phyloP scores from a whole-genome alignment of 192 early-diverging fungal species.

The Backusella liffmaniae region DNA sequence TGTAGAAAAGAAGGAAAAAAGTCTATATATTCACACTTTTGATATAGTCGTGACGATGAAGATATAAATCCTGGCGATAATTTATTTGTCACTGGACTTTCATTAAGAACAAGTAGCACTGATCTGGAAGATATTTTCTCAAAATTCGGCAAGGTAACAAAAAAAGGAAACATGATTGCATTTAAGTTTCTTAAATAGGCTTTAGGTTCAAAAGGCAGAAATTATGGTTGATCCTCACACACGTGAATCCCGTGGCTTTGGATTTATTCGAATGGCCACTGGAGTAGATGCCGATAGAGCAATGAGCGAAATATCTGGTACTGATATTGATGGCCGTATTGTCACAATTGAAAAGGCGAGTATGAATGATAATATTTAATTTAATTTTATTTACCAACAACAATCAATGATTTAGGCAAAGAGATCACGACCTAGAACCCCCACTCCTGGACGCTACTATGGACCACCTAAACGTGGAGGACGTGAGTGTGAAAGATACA shows the following conservation, averaged over 20 bases:
- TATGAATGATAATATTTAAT: not conserved
- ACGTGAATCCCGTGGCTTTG: constrained; percentile 84
- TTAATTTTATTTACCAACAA: not conserved
- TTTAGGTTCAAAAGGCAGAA: constrained; percentile 62
- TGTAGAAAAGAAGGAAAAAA: not conserved
- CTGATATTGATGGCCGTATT: constrained; percentile 78
- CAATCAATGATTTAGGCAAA: constrained; percentile 48
- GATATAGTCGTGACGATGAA: constrained; percentile 17
- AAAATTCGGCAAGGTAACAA: constrained; percentile 68
- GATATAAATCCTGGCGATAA: constrained; percentile 67
- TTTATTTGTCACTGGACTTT: constrained; percentile 73
- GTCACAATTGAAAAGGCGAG: constrained; percentile 76
- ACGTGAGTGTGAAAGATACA: not conserved
- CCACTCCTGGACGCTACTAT: constrained; percentile 78
- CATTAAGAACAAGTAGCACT: constrained; percentile 52
- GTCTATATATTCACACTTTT: not conserved
- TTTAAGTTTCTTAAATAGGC: not conserved
- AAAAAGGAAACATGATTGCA: not conserved
- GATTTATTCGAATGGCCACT: constrained; percentile 75
- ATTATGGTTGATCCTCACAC: constrained; percentile 82
- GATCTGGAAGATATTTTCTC: constrained; percentile 69
- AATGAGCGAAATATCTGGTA: constrained; percentile 60
- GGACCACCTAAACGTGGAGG: constrained; percentile 68
- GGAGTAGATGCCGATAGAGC: constrained; percentile 70
- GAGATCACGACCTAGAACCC: constrained; percentile 64